Conservation (phyloP, 352 stramenopile genomes). For the Globisporangium viniferum region DNA sequence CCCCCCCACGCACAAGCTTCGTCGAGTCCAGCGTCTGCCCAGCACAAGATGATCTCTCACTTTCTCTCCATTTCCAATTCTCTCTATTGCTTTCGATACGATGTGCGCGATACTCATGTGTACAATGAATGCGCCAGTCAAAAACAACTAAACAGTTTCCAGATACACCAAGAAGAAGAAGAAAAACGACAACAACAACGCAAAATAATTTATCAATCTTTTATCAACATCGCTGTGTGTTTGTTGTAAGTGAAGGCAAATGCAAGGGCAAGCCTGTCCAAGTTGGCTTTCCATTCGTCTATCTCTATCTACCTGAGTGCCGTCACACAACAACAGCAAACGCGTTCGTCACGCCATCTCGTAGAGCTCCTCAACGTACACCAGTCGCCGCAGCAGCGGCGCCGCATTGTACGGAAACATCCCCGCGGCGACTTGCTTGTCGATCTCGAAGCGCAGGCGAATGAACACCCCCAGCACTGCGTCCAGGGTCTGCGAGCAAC, state of each 20-base stretch:
- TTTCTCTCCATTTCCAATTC: neutral
- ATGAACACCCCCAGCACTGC: conserved; percentile 52
- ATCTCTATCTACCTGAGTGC: too few species aligned
- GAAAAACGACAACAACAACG: neutral
- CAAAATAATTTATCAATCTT: neutral
- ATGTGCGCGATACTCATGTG: neutral
- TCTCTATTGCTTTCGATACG: neutral
- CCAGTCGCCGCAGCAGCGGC: conserved; percentile 47
- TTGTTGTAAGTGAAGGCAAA: neutral
- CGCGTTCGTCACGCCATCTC: conserved; percentile 22
- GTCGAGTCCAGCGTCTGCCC: too few species aligned
- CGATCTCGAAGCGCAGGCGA: conserved; percentile 58
- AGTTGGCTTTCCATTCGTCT: too few species aligned
- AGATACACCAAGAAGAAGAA: neutral
- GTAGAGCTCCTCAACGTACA: conserved; percentile 48
- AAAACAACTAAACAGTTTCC: neutral
- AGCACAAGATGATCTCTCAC: too few species aligned
- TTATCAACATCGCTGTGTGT: neutral
- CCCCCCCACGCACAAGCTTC: neutral
- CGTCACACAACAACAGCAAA: too few species aligned
- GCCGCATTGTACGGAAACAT: conserved; percentile 56
- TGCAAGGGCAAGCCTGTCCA: too few species aligned
- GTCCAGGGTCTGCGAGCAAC: conserved; percentile 21
- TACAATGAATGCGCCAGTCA: neutral
- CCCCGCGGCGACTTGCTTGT: conserved; percentile 32